A percentile compares a stretch with the other conserved stretches of the same genome.
Evolutionary conservation across 306 rosid genomes (phyloP).

Genomic region (Ormosia semicastrata): DNA sequence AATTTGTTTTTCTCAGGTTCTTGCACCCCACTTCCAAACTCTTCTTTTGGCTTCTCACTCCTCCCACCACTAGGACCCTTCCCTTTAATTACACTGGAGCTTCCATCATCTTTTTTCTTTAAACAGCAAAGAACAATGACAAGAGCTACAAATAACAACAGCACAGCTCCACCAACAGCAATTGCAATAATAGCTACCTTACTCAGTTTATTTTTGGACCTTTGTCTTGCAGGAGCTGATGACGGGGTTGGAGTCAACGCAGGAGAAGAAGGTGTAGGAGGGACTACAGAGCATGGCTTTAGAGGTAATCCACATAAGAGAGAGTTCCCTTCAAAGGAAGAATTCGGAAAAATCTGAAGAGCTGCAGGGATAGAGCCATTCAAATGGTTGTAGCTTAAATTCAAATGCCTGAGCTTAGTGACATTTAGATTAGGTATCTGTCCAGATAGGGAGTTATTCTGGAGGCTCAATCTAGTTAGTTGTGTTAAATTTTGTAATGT

Average conservation of each 20-base stretch:
- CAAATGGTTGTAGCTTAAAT: slow-evolving; percentile 79
- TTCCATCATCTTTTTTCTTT: slow-evolving; percentile 52
- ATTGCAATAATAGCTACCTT: slow-evolving; percentile 76
- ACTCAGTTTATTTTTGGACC: slow-evolving; percentile 56
- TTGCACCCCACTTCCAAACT: slow-evolving; percentile 89
- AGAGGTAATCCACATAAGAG: slow-evolving; percentile 79
- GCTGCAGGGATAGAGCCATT: slow-evolving; percentile 77
- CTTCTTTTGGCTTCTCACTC: slow-evolving; percentile 77
- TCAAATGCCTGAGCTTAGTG: slow-evolving; percentile 63
- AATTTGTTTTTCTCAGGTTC: slow-evolving; percentile 82
- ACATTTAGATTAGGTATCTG: slow-evolving; percentile 62
- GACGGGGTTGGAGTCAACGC: slow-evolving; percentile 36
- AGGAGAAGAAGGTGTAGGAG: slow-evolving; percentile 48
- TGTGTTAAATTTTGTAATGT: slow-evolving; percentile 60
- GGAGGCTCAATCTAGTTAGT: slow-evolving; percentile 70
- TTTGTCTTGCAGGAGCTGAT: slow-evolving; percentile 36
- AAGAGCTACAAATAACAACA: slow-evolving; percentile 53
- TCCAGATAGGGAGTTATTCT: slow-evolving; percentile 86
- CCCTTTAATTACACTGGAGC: slow-evolving; percentile 47
- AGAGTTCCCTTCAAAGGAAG: slow-evolving; percentile 78
- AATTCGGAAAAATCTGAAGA: slow-evolving; percentile 57
- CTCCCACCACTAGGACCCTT: slow-evolving; percentile 70
- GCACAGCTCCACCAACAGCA: slow-evolving; percentile 67
- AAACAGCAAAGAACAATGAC: slow-evolving; percentile 59
- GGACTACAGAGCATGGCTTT: slow-evolving; percentile 51